Base-by-base conservation (phyloP, 306 rosid genomes). In the Astragalus membranaceus region DNA sequence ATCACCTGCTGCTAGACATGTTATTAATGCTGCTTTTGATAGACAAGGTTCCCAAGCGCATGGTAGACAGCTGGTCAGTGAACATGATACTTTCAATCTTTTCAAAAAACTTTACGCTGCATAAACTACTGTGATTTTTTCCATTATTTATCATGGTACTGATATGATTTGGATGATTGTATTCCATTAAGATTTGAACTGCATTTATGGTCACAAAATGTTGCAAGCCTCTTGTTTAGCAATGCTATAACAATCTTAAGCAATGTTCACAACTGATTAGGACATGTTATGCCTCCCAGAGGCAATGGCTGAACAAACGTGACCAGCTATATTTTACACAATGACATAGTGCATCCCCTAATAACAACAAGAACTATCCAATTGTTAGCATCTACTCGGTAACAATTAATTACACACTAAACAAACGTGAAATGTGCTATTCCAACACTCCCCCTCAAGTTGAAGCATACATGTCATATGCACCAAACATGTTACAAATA, bases 21-120 rank as follows among this genome's bases (percentile, higher is more conserved):
- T 91, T 68, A 79, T 78, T 70, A 23, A 73, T 76, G 79, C 87
- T 23, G 96, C 99, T 37, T 91, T 94, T 71, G 91, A 88, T 78
- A 78, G 86, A 78, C 99, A 70, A 50, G 92, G 90, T 46, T 80
- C 88, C 75, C 95, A 77, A 46, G 88, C 86, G 23, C 97, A 78
- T 76, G 97, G 96, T 43, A 88, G 72, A 87, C 96, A 88, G 80
- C 85, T 90, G 95, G 99, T 94, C 58, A 73, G 90, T 75, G 57
- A 33, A 35, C 55, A 59, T 12, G 46, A 53, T 29, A 12, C 16
- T 44, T 72, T 58, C 43, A 42, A 41, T 5, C 47, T 30, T 51
- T 70, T 47, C 58, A 14, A 33, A 71, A 7, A 47, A 54, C 35
- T 57, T 70, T 47, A 23, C 23, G 23, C 23, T 9, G 49, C 43